Evolutionary conservation across 768 basidiomycete species (phyloP), one percentile per base, ranked within the genome.

Genomic region (Lanmaoa rubissima): DNA sequence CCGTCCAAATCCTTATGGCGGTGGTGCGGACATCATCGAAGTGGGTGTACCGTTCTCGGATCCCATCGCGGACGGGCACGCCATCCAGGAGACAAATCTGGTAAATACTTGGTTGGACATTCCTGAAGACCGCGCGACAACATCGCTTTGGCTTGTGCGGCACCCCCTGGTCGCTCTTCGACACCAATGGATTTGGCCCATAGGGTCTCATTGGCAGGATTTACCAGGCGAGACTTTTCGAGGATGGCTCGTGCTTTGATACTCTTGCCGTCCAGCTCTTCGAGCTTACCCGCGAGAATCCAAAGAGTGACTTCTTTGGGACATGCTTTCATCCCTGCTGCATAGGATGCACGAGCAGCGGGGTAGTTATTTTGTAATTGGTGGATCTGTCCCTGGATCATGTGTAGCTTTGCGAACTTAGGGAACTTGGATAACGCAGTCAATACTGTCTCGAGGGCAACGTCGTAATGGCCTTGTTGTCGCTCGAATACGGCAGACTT

Each of bases 401-500:
- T 93, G 76, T 99, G 95, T 1, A 98, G 73, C 74, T 98, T 98
- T 47, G 92, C 80, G 65, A 92, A 95, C 60, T 86, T 85, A 1
- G 93, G 89, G 81, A 91, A 98, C 69, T 88, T 94, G 49, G 75
- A 72, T 31, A 98, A 79, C 0, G 93, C 96, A 3, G 81, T 78
- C 16, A 83, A 75, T 12, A 94, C 79, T 0, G 89, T 93, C 58
- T 85, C 76, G 19, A 98, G 80, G 0, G 96, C 94, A 1, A 78
- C 81, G 16, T 83, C 79, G 6, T 85, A 77, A 59, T 87, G 82
- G 2, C 87, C 87, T 70, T 94, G 92, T 68, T 96, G 91, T 11
- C 95, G 82, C 67, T 98, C 94, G 63, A 99, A 94, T 1, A 92
- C 92, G 2, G 92, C 94, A 1, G 92, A 94, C 71, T 99, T 98